Conservation (phyloP, 1,284 basidiomycete genomes). For the Cutaneotrichosporon cutaneum region DNA sequence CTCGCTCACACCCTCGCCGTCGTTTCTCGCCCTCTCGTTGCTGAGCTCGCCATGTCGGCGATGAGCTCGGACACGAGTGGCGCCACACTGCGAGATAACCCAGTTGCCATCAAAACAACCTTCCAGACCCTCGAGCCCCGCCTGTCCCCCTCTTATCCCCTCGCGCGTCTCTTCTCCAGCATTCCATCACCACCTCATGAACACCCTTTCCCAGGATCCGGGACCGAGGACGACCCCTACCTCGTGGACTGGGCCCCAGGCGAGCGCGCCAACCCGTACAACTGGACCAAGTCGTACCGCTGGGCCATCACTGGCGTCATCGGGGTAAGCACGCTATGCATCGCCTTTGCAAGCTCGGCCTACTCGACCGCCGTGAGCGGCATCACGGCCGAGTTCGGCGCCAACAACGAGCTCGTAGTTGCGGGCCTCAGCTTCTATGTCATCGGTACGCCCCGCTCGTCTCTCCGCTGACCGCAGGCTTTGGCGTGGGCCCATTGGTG, state of each 20-base stretch:
- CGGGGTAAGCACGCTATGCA: conserved; percentile 60
- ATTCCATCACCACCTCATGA: conserved; percentile 2
- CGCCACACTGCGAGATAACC: too few relatives aligned
- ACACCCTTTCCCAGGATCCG: conserved; percentile 31
- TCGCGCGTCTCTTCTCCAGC: conserved; percentile 18
- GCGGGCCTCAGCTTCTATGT: conserved; percentile 57
- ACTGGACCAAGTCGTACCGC: conserved; percentile 60
- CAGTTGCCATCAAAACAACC: conserved; percentile 13
- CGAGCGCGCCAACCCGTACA: conserved; percentile 65
- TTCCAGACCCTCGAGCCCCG: conserved; percentile 50
- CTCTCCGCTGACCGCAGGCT: conserved; percentile 31
- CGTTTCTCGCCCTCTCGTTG: too few relatives aligned
- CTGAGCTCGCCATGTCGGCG: too few relatives aligned
- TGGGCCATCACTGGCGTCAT: conserved; percentile 36
- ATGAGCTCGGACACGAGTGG: background rate
- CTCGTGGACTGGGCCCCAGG: conserved; percentile 55
- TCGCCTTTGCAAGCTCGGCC: conserved; percentile 61
- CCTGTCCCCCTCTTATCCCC: conserved; percentile 47
- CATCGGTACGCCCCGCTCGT: conserved; percentile 24
- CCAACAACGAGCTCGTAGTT: conserved; percentile 59
- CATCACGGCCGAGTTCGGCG: conserved; percentile 57
- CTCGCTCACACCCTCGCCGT: too few relatives aligned
- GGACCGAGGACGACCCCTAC: conserved; percentile 34
- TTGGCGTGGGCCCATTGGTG: conserved; percentile 59
- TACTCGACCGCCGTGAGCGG: conserved; percentile 61